Percentiles rank a stretch among this genome's conserved stretches.
These are phyloP conservation scores for Neurospora tetraspora DNA, from an alignment of 495 filamentous ascomycete species.

Conservation along the genomic window DNA sequence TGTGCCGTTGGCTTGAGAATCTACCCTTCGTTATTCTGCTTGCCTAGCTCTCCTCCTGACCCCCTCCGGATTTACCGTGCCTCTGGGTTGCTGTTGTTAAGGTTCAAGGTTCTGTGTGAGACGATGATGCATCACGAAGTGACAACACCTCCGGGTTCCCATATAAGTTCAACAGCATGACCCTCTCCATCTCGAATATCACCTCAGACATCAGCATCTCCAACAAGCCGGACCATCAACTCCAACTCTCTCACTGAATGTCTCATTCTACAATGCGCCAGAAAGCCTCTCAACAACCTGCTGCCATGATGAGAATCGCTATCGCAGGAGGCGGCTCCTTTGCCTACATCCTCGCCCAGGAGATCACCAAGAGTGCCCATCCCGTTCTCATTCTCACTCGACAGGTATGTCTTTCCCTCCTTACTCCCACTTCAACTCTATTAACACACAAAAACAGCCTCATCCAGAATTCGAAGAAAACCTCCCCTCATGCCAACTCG, in stretches of 20 bases:
- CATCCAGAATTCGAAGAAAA: slow-evolving; percentile 30
- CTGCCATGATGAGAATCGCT: slow-evolving; percentile 56
- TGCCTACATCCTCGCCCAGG: slow-evolving; percentile 51
- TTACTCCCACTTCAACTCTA: neutral
- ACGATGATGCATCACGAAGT: neutral
- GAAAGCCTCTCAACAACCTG: slow-evolving; percentile 15
- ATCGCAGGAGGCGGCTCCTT: slow-evolving; percentile 64
- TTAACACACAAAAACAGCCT: slow-evolving; percentile 10
- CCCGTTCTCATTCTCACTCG: slow-evolving; percentile 59
- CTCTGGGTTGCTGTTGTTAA: neutral
- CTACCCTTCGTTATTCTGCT: neutral
- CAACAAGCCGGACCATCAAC: slow-evolving; percentile 3
- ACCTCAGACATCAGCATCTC: neutral
- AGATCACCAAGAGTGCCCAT: slow-evolving; percentile 49
- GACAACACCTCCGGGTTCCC: neutral
- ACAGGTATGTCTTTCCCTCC: slow-evolving; percentile 32
- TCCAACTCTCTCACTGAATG: slow-evolving; percentile 2
- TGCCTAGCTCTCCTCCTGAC: neutral
- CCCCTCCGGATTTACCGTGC: neutral
- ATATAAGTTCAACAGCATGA: neutral
- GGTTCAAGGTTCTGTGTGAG: neutral
- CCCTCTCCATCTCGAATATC: neutral
- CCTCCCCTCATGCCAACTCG: slow-evolving; percentile 46
- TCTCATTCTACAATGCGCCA: slow-evolving; percentile 25
- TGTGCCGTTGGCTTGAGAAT: neutral